Evolutionary conservation across 306 rosid species (phyloP).

Genomic region (Citrullus mucosospermus): DNA sequence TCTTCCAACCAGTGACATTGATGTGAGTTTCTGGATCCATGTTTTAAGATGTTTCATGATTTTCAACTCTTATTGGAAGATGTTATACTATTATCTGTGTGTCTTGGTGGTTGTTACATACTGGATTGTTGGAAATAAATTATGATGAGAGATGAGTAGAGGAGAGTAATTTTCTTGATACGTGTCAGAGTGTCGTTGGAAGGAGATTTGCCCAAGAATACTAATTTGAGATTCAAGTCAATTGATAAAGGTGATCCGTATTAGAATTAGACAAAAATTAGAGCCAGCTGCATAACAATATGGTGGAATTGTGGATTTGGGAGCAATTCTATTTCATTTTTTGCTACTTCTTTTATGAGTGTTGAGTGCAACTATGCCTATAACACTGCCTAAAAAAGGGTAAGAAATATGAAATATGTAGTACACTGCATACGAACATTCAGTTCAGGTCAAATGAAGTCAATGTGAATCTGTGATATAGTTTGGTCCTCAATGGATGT

Average conservation of each 20-base stretch:
- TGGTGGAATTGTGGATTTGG: not conserved
- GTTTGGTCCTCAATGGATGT: not conserved
- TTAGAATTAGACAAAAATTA: not conserved
- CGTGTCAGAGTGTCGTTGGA: not conserved
- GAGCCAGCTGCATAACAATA: not conserved
- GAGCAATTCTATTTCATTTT: not conserved
- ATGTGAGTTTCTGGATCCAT: slow-evolving; percentile 37
- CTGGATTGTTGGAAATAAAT: not conserved
- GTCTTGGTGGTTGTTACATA: not conserved
- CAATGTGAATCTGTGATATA: not conserved
- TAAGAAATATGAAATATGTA: not conserved
- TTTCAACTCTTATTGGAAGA: not conserved
- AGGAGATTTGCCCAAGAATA: not conserved
- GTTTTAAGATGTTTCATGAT: not conserved
- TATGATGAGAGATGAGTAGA: not conserved
- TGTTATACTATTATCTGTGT: not conserved
- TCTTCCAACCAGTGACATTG: slow-evolving; percentile 91
- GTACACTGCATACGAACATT: not conserved
- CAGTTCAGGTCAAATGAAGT: not conserved
- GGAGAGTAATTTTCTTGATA: not conserved
- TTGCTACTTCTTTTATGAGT: not conserved
- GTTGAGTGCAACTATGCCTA: not conserved
- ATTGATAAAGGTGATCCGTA: not conserved
- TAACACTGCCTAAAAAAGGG: not conserved
- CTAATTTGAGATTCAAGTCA: not conserved